phyloP scores from a whole-genome alignment of 345 rosid genomes.

The Eucalyptus polyanthemos region DNA sequence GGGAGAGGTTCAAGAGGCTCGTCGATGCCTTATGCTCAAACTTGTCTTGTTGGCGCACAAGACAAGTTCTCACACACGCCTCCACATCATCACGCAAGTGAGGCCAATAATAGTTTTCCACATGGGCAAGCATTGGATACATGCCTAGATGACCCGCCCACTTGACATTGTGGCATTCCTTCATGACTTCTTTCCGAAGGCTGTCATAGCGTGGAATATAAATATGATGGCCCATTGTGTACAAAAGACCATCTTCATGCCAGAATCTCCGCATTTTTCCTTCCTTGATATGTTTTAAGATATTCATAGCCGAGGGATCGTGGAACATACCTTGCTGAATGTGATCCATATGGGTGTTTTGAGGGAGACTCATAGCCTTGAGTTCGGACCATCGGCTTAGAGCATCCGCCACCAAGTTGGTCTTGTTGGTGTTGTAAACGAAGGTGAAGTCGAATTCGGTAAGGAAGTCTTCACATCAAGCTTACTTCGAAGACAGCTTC shows the following conservation, averaged over 20 bases:
- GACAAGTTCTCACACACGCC: not conserved
- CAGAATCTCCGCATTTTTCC: not conserved
- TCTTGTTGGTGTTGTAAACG: not conserved
- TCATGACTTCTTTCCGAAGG: not conserved
- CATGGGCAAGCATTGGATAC: not conserved
- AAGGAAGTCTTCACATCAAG: not conserved
- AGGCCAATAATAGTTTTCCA: not conserved
- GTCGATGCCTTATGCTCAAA: not conserved
- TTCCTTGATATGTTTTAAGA: not conserved
- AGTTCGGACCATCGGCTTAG: not conserved
- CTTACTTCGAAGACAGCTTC: not conserved
- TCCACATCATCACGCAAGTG: not conserved
- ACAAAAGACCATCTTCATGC: not conserved
- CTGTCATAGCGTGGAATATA: not conserved
- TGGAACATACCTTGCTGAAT: not conserved
- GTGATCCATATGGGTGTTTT: not conserved
- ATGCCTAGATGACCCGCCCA: not conserved
- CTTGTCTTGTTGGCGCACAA: not conserved
- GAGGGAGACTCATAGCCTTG: not conserved
- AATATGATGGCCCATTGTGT: not conserved
- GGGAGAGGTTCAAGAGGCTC: not conserved
- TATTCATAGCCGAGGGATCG: not conserved
- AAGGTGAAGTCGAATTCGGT: not conserved
- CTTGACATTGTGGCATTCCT: not conserved
- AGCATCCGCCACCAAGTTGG: not conserved